Percentiles rank a stretch among this genome's conserved stretches.
These are phyloP conservation scores for Zasmidium angulare DNA, from an alignment of 2,329 filamentous ascomycete species.

Conservation along the genomic window DNA sequence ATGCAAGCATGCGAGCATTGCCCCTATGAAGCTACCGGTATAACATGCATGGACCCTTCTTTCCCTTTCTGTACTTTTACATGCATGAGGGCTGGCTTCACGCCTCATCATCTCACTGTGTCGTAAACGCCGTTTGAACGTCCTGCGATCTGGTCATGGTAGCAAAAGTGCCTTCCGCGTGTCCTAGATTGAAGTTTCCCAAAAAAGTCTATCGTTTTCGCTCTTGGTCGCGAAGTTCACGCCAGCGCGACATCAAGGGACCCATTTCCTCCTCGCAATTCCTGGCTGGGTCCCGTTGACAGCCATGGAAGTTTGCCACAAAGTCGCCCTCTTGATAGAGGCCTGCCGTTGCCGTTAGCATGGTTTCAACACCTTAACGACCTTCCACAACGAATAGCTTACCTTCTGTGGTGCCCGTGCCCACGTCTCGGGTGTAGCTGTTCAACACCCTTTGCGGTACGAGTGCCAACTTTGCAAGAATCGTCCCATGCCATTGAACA, in stretches of 20 bases:
- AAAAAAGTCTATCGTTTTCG: conserved; percentile 3
- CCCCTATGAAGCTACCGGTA: background rate
- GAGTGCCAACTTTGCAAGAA: conserved; percentile 83
- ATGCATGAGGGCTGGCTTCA: background rate
- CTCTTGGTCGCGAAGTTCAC: conserved; percentile 33
- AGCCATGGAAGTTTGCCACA: conserved; percentile 74
- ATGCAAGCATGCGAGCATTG: background rate
- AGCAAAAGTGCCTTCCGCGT: background rate
- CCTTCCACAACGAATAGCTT: conserved; percentile 13
- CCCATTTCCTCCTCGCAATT: conserved; percentile 69
- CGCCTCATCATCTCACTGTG: background rate
- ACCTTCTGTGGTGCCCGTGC: conserved; percentile 27
- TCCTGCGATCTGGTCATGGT: background rate
- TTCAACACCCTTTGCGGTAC: conserved; percentile 85
- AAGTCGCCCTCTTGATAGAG: conserved; percentile 82
- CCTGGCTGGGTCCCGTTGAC: conserved; percentile 54
- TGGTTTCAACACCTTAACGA: too few relatives aligned
- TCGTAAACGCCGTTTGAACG: background rate
- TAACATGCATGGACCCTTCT: background rate
- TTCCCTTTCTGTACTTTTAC: background rate
- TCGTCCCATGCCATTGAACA: conserved; percentile 84
- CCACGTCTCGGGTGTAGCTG: conserved; percentile 62
- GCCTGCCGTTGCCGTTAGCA: conserved; percentile 25
- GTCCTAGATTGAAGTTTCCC: background rate
- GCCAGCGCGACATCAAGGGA: conserved; percentile 45